A percentile compares a stretch with the other conserved stretches of the same genome.
These are phyloP conservation scores for Coccomyxa sp. DNA, from an alignment of 139 green algal genomes.

Conservation along the genomic window DNA sequence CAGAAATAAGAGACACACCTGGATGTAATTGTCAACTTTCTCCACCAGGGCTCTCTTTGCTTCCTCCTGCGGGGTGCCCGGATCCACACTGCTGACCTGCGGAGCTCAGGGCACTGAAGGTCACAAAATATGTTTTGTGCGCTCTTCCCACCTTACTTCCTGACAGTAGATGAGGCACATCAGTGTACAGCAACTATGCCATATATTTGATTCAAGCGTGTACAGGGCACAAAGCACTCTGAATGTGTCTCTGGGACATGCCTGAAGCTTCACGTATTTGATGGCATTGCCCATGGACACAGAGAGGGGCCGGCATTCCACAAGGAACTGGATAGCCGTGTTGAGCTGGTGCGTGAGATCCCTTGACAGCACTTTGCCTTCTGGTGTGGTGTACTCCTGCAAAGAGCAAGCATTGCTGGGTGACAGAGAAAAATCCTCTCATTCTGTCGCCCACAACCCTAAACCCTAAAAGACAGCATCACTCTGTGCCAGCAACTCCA, in stretches of 20 bases:
- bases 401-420: background rate
- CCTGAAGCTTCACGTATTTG: slow-evolving; percentile 74
- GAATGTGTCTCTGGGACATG: too few relatives aligned
- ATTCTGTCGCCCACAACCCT: background rate
- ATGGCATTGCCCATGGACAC: slow-evolving; percentile 92
- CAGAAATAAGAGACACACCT: slow-evolving; percentile 75
- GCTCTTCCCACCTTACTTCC: background rate
- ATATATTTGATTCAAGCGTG: too few relatives aligned
- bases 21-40: slow-evolving; percentile 42
- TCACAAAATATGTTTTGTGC: background rate
- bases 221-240: too few relatives aligned
- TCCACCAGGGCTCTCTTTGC: slow-evolving; percentile 51
- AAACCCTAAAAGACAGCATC: background rate
- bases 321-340: slow-evolving; percentile 79
- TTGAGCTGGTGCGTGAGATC: slow-evolving; percentile 79
- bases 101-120: background rate
- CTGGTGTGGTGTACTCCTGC: slow-evolving; percentile 69
- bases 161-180: too few relatives aligned
- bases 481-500: too few relatives aligned
- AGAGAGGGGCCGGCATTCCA: slow-evolving; percentile 78
- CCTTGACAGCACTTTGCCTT: slow-evolving; percentile 59
- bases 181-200: too few relatives aligned
- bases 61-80: slow-evolving; percentile 32
- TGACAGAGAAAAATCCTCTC: background rate
- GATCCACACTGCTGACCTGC: slow-evolving; percentile 34